phyloP scores from a whole-genome alignment of 2,329 filamentous ascomycete species.

The Reticulascus tulasneorum region DNA sequence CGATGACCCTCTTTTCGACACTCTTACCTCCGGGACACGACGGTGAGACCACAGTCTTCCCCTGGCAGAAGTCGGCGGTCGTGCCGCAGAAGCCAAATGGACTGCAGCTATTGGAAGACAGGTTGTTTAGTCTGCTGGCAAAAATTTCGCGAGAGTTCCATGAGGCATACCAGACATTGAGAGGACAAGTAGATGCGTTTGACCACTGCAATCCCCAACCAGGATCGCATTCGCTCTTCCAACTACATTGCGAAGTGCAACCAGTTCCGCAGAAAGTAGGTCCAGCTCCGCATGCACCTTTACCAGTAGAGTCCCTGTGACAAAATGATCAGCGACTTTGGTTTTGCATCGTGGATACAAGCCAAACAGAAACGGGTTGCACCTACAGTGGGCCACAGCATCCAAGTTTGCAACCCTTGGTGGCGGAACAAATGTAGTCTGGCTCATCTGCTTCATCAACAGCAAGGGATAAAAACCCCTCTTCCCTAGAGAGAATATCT shows the following conservation, averaged over 20 bases:
- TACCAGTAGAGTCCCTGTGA: conserved; percentile 5
- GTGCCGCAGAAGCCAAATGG: conserved; percentile 14
- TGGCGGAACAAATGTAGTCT: conserved; percentile 9
- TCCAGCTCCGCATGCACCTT: conserved; percentile 16
- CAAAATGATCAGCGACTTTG: not conserved
- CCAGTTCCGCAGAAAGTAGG: conserved; percentile 21
- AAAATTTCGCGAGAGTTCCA: too few species aligned
- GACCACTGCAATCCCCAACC: conserved; percentile 24
- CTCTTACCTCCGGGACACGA: not conserved
- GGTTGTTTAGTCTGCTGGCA: conserved; percentile 20
- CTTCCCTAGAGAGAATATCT: too few species aligned
- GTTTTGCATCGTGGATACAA: too few species aligned
- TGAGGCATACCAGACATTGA: conserved; percentile 38
- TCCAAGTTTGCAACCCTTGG: conserved; percentile 14
- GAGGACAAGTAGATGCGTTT: conserved; percentile 22
- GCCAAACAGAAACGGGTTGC: too few species aligned
- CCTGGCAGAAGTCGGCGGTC: conserved; percentile 12
- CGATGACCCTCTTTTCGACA: conserved; percentile 13
- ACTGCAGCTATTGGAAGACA: too few species aligned
- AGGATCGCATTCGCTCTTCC: conserved; percentile 25
- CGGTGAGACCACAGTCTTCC: not conserved
- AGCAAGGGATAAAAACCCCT: not conserved
- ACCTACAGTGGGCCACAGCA: conserved; percentile 17
- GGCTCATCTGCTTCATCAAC: not conserved
- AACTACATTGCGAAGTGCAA: conserved; percentile 20